A percentile compares a stretch with the other conserved stretches of the same genome.
phyloP scores from a whole-genome alignment of 768 basidiomycete species.

The Rhodotorula taiwanensis region DNA sequence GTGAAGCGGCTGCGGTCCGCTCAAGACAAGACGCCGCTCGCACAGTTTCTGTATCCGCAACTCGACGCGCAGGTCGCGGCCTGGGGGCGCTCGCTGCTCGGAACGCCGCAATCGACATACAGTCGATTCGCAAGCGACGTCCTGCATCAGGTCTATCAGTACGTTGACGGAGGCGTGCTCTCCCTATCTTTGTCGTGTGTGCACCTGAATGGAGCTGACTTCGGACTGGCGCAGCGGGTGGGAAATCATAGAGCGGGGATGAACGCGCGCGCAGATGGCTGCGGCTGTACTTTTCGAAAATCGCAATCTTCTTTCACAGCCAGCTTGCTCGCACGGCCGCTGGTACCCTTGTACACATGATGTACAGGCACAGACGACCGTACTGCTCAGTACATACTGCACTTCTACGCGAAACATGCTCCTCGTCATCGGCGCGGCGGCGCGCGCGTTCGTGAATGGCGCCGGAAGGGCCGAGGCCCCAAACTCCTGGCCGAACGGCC shows the following conservation, averaged over 20 bases:
- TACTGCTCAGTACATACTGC: no score
- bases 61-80: slow-evolving; percentile 66
- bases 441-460: no score
- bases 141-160: slow-evolving; percentile 58
- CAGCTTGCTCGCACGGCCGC: no score
- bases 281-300: background rate
- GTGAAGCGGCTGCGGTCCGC: slow-evolving; percentile 49
- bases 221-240: slow-evolving; percentile 41
- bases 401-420: no score
- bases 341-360: no score
- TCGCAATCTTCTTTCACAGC: no score
- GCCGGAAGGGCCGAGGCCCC: no score
- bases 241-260: slow-evolving; percentile 53
- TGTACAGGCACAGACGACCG: no score
- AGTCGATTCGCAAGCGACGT: slow-evolving; percentile 63
- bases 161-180: background rate
- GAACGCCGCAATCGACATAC: slow-evolving; percentile 70
- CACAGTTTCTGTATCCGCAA: slow-evolving; percentile 55
- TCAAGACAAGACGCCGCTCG: slow-evolving; percentile 53
- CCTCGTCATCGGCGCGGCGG: no score
- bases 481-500: no score
- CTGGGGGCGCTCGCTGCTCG: slow-evolving; percentile 55
- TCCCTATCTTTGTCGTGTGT: no score
- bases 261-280: background rate
- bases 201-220: background rate